These are phyloP conservation scores for Ustilago loliicola DNA, from an alignment of 1,284 basidiomycete genomes.

Conservation along the genomic window DNA sequence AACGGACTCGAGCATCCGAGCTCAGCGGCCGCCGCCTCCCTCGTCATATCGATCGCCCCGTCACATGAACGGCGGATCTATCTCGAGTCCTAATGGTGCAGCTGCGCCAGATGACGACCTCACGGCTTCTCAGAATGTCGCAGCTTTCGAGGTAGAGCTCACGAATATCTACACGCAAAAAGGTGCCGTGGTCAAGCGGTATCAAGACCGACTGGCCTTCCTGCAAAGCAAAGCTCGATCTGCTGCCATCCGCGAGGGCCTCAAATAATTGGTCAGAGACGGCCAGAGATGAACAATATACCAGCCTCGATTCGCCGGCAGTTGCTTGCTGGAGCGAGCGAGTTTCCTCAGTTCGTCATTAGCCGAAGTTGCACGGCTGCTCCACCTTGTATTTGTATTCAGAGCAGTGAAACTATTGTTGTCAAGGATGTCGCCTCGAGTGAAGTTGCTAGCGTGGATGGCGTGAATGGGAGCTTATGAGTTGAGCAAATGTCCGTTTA, in stretches of 20 bases:
- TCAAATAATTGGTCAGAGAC: slow-evolving; percentile 28
- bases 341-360: not conserved
- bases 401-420: not conserved
- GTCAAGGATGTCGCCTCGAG: not conserved
- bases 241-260: slow-evolving; percentile 57
- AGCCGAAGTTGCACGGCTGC: not conserved
- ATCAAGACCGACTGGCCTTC: slow-evolving; percentile 54
- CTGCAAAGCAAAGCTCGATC: slow-evolving; percentile 57
- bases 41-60: slow-evolving; percentile 31
- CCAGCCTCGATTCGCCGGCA: not conserved
- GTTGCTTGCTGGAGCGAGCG: not conserved
- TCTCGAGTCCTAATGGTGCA: not conserved
- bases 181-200: slow-evolving; percentile 49
- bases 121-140: slow-evolving; percentile 6
- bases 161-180: slow-evolving; percentile 36
- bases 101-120: not conserved
- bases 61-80: not conserved
- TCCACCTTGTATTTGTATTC: slow-evolving; percentile 12
- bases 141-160: slow-evolving; percentile 41
- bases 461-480: too few relatives aligned
- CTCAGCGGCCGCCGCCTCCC: slow-evolving; percentile 17
- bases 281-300: slow-evolving; percentile 6
- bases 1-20: not conserved
- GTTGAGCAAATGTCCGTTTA: not conserved
- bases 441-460: too few relatives aligned